Conservation (phyloP, 1,284 basidiomycete genomes). For the Neolentinus lepideus region DNA sequence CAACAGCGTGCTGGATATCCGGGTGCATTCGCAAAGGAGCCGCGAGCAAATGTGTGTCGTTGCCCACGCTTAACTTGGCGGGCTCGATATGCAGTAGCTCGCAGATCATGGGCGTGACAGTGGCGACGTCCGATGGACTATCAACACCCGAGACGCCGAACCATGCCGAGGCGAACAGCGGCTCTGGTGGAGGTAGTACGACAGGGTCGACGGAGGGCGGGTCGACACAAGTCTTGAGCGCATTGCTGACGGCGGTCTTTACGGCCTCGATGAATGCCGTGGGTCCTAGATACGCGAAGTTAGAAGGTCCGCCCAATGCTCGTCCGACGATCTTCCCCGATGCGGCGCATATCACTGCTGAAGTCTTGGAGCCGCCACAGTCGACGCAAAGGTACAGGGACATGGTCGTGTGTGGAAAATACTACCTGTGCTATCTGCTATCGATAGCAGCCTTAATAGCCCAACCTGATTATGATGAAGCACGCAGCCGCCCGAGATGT, state of each 20-base stretch:
- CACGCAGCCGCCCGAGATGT: no score
- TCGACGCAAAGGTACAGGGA: constrained; percentile 70
- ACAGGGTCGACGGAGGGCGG: constrained; percentile 27
- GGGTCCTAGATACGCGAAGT: constrained; percentile 55
- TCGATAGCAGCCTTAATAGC: no score
- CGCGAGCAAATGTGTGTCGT: constrained; percentile 71
- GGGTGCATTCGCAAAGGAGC: constrained; percentile 54
- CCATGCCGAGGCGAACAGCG: constrained; percentile 60
- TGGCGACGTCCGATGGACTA: constrained; percentile 49
- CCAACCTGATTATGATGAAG: no score
- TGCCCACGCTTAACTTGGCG: constrained; percentile 52
- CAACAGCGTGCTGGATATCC: constrained; percentile 53
- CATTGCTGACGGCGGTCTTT: constrained; percentile 38
- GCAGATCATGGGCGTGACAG: constrained; percentile 45
- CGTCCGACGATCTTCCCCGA: constrained; percentile 53
- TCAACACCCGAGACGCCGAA: constrained; percentile 75
- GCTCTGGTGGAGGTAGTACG: constrained; percentile 30
- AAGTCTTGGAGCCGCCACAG: constrained; percentile 79
- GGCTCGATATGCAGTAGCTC: constrained; percentile 45
- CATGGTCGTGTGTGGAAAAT: constrained; percentile 27
- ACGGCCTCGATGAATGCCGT: constrained; percentile 42
- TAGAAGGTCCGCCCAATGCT: constrained; percentile 59
- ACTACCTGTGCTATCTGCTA: not conserved
- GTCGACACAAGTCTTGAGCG: constrained; percentile 38
- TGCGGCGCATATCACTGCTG: constrained; percentile 53